Conservation (phyloP, 257 asterid species). For the Solanum medicagineum region DNA sequence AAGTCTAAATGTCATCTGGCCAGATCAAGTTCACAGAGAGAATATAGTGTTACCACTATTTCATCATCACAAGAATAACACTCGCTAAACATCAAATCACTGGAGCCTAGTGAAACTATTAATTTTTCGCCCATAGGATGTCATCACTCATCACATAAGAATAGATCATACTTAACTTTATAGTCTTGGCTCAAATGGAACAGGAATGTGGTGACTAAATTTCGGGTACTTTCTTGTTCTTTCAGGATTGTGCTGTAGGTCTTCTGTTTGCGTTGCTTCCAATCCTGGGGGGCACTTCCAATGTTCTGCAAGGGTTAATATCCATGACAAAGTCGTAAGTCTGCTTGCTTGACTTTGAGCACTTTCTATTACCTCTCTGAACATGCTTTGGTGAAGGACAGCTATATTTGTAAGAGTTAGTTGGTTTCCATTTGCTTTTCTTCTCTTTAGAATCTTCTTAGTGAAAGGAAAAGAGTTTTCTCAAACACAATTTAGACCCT, state of each 20-base stretch:
- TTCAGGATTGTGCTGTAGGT: constrained; percentile 99
- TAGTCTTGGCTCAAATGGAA: neutral
- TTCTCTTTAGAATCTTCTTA: neutral
- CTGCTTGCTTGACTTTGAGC: neutral
- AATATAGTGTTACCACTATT: neutral
- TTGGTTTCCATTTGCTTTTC: neutral
- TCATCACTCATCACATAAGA: neutral
- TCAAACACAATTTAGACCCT: neutral
- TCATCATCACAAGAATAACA: neutral
- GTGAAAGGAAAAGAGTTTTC: neutral
- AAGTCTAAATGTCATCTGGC: neutral
- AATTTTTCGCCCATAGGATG: neutral
- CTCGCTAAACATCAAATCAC: neutral
- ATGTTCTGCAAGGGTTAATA: constrained; percentile 79
- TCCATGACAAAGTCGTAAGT: constrained; percentile 98
- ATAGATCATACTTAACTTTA: neutral
- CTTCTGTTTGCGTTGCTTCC: constrained; percentile 96
- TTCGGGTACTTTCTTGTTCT: neutral
- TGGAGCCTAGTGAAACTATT: neutral
- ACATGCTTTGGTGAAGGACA: neutral
- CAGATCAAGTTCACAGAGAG: neutral
- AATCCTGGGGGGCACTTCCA: constrained; percentile 94
- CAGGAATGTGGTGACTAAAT: neutral
- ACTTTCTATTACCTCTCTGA: neutral
- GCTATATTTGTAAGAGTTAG: neutral